Conservation (phyloP, 257 asterid genomes). For the Jacaranda copaia region DNA sequence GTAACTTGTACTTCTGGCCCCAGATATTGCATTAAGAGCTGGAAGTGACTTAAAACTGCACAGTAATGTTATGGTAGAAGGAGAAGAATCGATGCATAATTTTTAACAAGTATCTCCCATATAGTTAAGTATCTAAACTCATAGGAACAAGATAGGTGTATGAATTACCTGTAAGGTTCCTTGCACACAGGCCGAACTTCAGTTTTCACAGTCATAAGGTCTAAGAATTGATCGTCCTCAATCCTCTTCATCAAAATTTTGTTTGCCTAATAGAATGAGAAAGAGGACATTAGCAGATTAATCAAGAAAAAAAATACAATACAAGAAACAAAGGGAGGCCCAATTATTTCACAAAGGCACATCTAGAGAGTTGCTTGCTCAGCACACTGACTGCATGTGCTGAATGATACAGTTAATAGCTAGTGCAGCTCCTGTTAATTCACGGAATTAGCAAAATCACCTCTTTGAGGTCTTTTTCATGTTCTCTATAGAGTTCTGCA, state of each 20-base stretch:
- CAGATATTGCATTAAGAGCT: constrained; percentile 5
- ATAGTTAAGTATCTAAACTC: constrained; percentile 3
- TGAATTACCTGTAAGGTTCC: constrained; percentile 85
- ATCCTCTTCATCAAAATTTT: constrained; percentile 73
- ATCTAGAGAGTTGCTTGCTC: constrained; percentile 19
- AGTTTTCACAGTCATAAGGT: constrained; percentile 74
- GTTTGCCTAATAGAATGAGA: constrained; percentile 65
- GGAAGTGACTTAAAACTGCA: constrained; percentile 8
- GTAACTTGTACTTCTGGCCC: constrained; percentile 7
- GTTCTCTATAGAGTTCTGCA: constrained; percentile 77
- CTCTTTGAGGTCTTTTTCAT: constrained; percentile 87
- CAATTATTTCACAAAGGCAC: constrained; percentile 1
- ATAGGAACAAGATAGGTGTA: constrained; percentile 19
- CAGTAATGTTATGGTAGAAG: neutral
- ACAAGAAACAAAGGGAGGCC: neutral
- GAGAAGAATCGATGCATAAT: constrained; percentile 5
- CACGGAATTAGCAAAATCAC: constrained; percentile 42
- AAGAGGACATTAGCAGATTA: constrained; percentile 13
- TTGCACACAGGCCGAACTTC: constrained; percentile 82
- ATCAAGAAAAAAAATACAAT: neutral
- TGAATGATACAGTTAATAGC: constrained; percentile 23
- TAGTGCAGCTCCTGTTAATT: neutral
- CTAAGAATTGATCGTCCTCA: constrained; percentile 88
- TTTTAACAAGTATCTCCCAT: neutral
- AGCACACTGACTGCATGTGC: neutral